Conservation (phyloP, 371 early-diverging fungal genomes). For the Apophysomyces ossiformis region DNA sequence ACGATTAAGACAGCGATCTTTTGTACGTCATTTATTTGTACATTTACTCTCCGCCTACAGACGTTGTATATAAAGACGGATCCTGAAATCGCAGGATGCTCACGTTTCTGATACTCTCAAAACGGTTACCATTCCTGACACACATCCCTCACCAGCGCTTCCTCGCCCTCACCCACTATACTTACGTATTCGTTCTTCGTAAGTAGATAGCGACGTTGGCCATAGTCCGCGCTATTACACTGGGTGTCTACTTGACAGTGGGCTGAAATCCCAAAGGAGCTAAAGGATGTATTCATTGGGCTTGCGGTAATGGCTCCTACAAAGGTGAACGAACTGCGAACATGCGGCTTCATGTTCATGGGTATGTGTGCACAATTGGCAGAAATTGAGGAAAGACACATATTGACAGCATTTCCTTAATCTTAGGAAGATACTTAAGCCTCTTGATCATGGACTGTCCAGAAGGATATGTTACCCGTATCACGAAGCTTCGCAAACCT, state of each 20-base stretch:
- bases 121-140: too few relatives aligned
- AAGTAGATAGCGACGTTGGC: too few relatives aligned
- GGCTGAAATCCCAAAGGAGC: slow-evolving; percentile 3
- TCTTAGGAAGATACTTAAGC: not conserved
- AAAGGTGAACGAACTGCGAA: not conserved
- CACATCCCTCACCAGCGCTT: too few relatives aligned
- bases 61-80: too few relatives aligned
- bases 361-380: slow-evolving; percentile 5
- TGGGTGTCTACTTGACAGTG: not conserved
- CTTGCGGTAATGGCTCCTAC: not conserved
- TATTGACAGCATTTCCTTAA: slow-evolving; percentile 5
- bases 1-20: too few relatives aligned
- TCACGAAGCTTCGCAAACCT: slow-evolving; percentile 5
- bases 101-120: too few relatives aligned
- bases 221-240: not conserved
- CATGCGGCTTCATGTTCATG: slow-evolving; percentile 5
- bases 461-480: not conserved
- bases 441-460: not conserved
- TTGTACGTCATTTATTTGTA: too few relatives aligned
- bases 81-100: too few relatives aligned
- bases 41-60: too few relatives aligned
- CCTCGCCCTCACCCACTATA: too few relatives aligned
- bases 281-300: not conserved
- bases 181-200: too few relatives aligned
- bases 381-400: not conserved